phyloP scores from a whole-genome alignment of 352 stramenopile genomes.

The Globisporangium ultimum region DNA sequence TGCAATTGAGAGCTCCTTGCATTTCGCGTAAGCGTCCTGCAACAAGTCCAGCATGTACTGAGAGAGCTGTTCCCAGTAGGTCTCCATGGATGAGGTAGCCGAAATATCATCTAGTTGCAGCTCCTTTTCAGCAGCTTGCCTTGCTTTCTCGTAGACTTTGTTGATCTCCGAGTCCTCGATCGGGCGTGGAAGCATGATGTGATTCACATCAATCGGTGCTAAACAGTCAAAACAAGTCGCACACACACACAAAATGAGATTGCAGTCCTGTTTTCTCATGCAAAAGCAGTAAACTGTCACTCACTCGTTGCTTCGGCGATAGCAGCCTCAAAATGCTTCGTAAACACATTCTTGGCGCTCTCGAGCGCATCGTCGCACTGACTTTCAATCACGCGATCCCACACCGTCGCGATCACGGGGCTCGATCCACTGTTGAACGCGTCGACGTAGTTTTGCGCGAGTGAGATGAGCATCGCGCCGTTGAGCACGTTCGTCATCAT shows the following conservation, averaged over 20 bases:
- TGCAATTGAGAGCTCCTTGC: slow-evolving; percentile 28
- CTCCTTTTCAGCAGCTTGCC: slow-evolving; percentile 25
- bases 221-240: background rate
- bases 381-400: slow-evolving; percentile 82
- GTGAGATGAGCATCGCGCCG: slow-evolving; percentile 83
- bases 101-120: slow-evolving; percentile 39
- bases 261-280: slow-evolving; percentile 4
- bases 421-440: slow-evolving; percentile 86
- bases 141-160: slow-evolving; percentile 31
- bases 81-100: slow-evolving; percentile 31
- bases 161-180: slow-evolving; percentile 38
- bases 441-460: slow-evolving; percentile 80
- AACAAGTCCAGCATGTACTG: slow-evolving; percentile 44
- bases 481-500: slow-evolving; percentile 87
- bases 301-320: slow-evolving; percentile 34
- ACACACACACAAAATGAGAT: background rate
- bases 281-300: slow-evolving; percentile 11
- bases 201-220: slow-evolving; percentile 34
- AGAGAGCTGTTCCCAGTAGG: slow-evolving; percentile 43
- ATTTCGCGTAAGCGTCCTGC: slow-evolving; percentile 24
- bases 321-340: slow-evolving; percentile 51
- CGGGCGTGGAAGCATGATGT: slow-evolving; percentile 16
- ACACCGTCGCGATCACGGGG: slow-evolving; percentile 87
- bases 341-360: too few relatives aligned
- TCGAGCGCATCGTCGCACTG: slow-evolving; percentile 78